These are phyloP conservation scores for Penicillium atrosanguineum DNA, from an alignment of 495 filamentous ascomycete genomes.

Conservation along the genomic window DNA sequence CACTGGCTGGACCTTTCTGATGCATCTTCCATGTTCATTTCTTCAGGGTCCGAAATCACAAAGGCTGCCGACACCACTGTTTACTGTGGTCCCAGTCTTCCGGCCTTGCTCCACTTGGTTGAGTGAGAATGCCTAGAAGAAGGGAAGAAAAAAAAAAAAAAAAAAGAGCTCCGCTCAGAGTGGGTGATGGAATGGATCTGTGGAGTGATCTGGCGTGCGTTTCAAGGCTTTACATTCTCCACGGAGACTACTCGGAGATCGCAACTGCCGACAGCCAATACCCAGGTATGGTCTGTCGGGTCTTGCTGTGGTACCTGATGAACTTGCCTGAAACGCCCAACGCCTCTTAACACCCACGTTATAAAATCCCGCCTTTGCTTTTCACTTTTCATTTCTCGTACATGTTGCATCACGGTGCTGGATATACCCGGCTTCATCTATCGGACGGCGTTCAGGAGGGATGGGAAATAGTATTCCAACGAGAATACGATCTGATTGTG, in stretches of 20 bases:
- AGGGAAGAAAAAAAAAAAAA: not conserved
- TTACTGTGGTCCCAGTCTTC: not conserved
- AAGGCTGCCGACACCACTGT: not conserved
- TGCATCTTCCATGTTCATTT: not conserved
- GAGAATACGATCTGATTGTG: conserved; percentile 28
- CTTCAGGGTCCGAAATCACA: not conserved
- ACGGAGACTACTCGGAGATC: not conserved
- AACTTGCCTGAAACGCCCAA: not conserved
- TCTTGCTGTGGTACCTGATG: not conserved
- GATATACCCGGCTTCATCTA: conserved; percentile 54
- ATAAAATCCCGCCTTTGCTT: conserved; percentile 9
- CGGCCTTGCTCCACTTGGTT: not conserved
- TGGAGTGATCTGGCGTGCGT: not conserved
- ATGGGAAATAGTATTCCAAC: conserved; percentile 24
- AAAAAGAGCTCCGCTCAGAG: not conserved
- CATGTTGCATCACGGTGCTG: conserved; percentile 55
- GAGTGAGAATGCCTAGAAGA: not conserved
- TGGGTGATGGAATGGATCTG: not conserved
- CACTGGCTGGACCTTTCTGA: not conserved
- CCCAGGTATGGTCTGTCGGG: not conserved
- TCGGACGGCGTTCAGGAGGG: conserved; percentile 43
- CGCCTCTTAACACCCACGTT: not conserved
- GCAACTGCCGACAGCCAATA: not conserved
- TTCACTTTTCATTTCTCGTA: conserved; percentile 37
- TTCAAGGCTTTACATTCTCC: not conserved